These are phyloP conservation scores for Stentor roeselii DNA, from an alignment of 73 alveolate genomes.

Conservation along the genomic window DNA sequence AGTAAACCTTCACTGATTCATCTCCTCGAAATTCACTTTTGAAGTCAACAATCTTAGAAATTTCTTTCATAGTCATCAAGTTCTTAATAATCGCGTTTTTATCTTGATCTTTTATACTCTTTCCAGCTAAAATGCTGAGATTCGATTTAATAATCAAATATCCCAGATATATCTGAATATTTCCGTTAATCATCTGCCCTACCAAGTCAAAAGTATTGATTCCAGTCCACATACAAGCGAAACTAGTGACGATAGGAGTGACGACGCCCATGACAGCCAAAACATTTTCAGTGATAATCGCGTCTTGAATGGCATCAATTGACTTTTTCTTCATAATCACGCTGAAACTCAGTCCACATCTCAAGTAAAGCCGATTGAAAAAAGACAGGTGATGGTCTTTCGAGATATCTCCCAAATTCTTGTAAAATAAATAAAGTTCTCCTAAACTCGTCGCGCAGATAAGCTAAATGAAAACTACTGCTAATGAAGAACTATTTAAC, in stretches of 20 bases:
- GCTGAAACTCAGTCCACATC: background rate
- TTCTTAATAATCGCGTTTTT: background rate
- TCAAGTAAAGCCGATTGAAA: background rate
- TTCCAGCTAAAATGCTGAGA: background rate
- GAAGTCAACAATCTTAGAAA: background rate
- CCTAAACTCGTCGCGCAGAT: background rate
- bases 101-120: conserved; percentile 11
- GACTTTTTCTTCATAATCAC: background rate
- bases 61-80: background rate
- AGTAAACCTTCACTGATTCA: background rate
- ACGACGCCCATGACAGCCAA: conserved; percentile 13
- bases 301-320: conserved; percentile 18
- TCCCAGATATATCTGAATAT: conserved; percentile 21
- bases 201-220: background rate
- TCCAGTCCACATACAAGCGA: background rate
- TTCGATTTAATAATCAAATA: background rate
- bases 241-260: background rate
- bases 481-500: background rate
- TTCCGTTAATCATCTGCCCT: conserved; percentile 11
- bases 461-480: background rate
- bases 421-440: conserved; percentile 18
- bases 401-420: conserved; percentile 12
- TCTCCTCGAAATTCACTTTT: background rate
- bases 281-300: conserved; percentile 13
- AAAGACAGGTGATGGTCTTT: background rate